These are phyloP conservation scores for Solanum rostratum DNA, from an alignment of 257 asterid species.

Conservation along the genomic window DNA sequence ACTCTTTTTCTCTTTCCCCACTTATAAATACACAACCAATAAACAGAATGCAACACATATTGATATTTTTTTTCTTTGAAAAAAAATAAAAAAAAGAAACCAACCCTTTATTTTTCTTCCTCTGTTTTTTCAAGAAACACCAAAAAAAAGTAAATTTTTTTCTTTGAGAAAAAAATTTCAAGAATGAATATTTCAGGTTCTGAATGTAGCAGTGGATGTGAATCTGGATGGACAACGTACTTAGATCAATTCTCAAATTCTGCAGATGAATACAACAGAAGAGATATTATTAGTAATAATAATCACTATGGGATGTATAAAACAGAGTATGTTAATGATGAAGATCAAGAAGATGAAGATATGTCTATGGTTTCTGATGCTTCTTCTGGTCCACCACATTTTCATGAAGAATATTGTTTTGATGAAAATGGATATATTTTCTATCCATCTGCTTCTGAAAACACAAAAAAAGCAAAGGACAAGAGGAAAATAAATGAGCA, in stretches of 20 bases:
- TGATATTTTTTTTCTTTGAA: background rate
- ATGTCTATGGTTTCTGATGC: conserved; percentile 94
- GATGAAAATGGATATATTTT: conserved; percentile 7
- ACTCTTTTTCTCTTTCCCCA: background rate
- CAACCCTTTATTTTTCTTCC: background rate
- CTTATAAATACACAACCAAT: conserved; percentile 29
- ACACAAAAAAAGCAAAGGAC: conserved; percentile 8
- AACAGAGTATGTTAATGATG: conserved; percentile 5
- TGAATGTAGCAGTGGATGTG: conserved; percentile 71
- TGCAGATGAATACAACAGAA: conserved; percentile 17
- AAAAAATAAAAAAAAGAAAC: too few relatives aligned
- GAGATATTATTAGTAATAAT: background rate
- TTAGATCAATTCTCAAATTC: conserved; percentile 57
- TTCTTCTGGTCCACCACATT: conserved; percentile 79
- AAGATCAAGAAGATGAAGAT: conserved; percentile 29
- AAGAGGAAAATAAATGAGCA: conserved; percentile 18
- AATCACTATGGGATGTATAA: background rate
- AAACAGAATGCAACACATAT: background rate
- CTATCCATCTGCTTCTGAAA: conserved; percentile 4
- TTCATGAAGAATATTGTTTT: conserved; percentile 14
- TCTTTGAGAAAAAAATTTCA: background rate
- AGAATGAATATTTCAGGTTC: conserved; percentile 58
- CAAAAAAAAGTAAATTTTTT: background rate
- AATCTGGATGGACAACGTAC: conserved; percentile 91
- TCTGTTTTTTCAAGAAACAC: background rate